A percentile compares a stretch with the other conserved stretches of the same genome.
These are phyloP conservation scores for Ormosia semicastrata DNA, from an alignment of 306 rosid genomes.

Conservation along the genomic window DNA sequence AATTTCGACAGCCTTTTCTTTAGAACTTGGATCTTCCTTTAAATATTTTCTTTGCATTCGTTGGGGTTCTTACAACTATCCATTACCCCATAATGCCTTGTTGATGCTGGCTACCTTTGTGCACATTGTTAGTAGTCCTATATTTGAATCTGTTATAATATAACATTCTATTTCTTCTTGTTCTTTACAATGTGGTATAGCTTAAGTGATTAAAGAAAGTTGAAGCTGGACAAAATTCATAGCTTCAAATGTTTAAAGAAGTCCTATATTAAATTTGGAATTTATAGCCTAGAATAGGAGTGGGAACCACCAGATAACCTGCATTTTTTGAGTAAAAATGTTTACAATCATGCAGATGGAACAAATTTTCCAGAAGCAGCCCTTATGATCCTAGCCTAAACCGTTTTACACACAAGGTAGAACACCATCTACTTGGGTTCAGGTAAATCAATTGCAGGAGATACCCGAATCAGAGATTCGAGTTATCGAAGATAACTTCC, in stretches of 20 bases:
- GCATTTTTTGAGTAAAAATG: too few relatives aligned
- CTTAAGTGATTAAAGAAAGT: background rate
- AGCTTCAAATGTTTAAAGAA: background rate
- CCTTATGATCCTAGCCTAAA: too few relatives aligned
- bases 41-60: background rate
- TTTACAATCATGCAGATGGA: background rate
- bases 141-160: background rate
- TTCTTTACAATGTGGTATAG: background rate
- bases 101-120: background rate
- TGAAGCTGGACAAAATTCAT: background rate
- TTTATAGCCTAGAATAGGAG: background rate
- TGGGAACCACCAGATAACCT: background rate
- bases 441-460: constrained; percentile 40
- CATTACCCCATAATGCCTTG: background rate
- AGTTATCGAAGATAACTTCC: constrained; percentile 46
- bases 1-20: background rate
- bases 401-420: too few relatives aligned
- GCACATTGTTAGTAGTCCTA: background rate
- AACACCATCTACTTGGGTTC: too few relatives aligned
- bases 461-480: constrained; percentile 33
- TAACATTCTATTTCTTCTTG: background rate
- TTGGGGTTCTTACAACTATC: background rate
- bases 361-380: background rate
- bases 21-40: background rate
- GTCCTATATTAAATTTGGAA: too few relatives aligned